These are phyloP conservation scores for Solanum lycopersicoides DNA, from an alignment of 257 asterid genomes.

Conservation along the genomic window DNA sequence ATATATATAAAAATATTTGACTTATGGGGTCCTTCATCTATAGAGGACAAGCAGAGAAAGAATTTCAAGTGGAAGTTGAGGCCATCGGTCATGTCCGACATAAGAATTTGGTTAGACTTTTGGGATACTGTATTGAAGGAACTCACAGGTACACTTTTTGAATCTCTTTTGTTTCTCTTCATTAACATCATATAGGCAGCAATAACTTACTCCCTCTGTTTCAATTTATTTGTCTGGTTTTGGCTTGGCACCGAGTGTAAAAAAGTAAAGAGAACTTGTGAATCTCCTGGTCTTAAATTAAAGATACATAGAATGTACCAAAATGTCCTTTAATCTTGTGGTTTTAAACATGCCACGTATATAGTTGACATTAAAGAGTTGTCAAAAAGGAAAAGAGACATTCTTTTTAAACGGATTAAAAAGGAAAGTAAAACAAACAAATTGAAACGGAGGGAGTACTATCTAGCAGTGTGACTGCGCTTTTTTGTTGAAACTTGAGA, in stretches of 20 bases:
- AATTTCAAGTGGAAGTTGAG: slow-evolving; percentile 83
- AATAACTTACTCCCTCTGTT: not conserved
- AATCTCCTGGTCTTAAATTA: not conserved
- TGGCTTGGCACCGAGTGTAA: not conserved
- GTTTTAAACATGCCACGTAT: not conserved
- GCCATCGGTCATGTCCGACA: slow-evolving; percentile 92
- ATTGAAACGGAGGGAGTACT: not conserved
- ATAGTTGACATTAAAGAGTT: not conserved
- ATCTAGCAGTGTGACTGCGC: not conserved
- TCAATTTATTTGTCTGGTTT: not conserved
- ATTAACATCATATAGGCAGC: not conserved
- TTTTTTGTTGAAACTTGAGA: not conserved
- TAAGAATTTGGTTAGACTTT: slow-evolving; percentile 73
- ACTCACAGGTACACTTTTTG: slow-evolving; percentile 45
- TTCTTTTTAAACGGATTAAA: not conserved
- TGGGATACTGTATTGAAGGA: slow-evolving; percentile 89
- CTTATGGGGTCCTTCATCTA: not conserved
- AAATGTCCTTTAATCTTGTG: not conserved
- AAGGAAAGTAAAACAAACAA: not conserved
- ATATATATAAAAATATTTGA: not conserved
- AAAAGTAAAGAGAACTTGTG: not conserved
- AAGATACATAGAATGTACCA: not conserved
- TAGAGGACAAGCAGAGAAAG: slow-evolving; percentile 94
- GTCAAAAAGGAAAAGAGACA: not conserved
- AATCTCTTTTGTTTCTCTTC: not conserved